Evolutionary conservation across 1,139 yeast genomes (phyloP).

Genomic region (Meyerozyma elateridarum): DNA sequence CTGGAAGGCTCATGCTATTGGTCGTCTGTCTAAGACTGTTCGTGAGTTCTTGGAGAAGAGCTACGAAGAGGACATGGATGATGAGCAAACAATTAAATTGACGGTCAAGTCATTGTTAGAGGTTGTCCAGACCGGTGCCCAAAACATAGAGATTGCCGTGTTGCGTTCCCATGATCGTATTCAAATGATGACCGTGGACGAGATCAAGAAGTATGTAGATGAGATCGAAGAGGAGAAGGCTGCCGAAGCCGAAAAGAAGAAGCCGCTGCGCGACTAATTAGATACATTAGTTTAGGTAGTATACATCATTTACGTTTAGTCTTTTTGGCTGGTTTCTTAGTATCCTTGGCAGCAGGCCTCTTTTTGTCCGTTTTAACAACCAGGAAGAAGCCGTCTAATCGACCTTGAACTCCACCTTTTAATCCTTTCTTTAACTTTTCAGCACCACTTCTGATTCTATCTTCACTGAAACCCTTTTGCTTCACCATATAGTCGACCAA

Average conservation of each 20-base stretch:
- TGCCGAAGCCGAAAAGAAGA: conserved; percentile 84
- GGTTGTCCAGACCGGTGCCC: conserved; percentile 97
- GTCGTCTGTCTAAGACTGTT: conserved; percentile 91
- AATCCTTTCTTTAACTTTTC: conserved; percentile 79
- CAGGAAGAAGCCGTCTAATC: conserved; percentile 87
- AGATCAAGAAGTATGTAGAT: conserved; percentile 70
- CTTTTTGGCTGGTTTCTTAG: conserved; percentile 9
- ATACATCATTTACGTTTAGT: conserved; percentile 6
- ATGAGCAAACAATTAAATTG: conserved; percentile 72
- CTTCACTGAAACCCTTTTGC: conserved; percentile 86
- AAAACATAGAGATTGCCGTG: conserved; percentile 89
- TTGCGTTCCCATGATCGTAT: conserved; percentile 64
- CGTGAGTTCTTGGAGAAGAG: conserved; percentile 93
- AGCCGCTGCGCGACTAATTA: conserved; percentile 44
- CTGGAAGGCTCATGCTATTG: conserved; percentile 99
- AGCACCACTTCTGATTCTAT: conserved; percentile 83
- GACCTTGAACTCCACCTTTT: conserved; percentile 83
- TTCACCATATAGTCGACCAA: conserved; percentile 66
- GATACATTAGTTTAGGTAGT: not conserved
- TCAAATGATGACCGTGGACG: conserved; percentile 59
- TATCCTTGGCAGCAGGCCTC: conserved; percentile 8
- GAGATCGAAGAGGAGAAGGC: conserved; percentile 90
- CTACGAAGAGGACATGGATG: conserved; percentile 65
- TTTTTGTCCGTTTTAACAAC: conserved; percentile 32
- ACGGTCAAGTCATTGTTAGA: conserved; percentile 85